A percentile compares a stretch with the other conserved stretches of the same genome.
Evolutionary conservation across 345 rosid genomes (phyloP).

Genomic region (Eucalyptus curtisii): DNA sequence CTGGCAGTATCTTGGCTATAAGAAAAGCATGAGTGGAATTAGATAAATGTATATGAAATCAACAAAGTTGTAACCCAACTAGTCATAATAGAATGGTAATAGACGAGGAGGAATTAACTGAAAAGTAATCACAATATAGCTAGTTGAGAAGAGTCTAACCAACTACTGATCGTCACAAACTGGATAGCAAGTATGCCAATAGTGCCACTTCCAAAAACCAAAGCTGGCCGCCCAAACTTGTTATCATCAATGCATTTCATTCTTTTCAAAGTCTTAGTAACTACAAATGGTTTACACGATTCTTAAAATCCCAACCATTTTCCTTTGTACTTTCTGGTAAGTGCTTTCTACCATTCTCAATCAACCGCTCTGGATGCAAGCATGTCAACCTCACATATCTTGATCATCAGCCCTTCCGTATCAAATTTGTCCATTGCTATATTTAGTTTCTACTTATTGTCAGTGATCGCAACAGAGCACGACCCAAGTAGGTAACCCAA

Average conservation of each 20-base stretch:
- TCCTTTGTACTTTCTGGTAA: neutral
- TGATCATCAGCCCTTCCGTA: neutral
- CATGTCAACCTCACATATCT: neutral
- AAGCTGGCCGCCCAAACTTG: neutral
- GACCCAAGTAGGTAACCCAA: neutral
- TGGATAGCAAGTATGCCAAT: neutral
- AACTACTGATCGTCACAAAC: neutral
- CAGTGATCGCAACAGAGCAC: neutral
- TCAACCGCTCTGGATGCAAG: neutral
- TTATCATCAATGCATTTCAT: neutral
- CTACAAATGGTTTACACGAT: neutral
- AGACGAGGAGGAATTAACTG: neutral
- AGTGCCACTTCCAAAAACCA: neutral
- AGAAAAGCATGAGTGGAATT: neutral
- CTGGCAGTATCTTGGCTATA: constrained; percentile 86
- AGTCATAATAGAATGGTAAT: neutral
- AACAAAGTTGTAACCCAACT: neutral
- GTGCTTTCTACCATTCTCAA: neutral
- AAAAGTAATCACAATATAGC: neutral
- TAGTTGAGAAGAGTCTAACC: neutral
- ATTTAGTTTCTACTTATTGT: neutral
- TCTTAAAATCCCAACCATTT: neutral
- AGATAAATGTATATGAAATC: neutral
- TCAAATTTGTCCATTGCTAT: neutral
- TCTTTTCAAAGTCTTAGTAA: neutral